Conservation (phyloP, 2,329 filamentous ascomycete species). For the Hymenoscyphus fructigenus region DNA sequence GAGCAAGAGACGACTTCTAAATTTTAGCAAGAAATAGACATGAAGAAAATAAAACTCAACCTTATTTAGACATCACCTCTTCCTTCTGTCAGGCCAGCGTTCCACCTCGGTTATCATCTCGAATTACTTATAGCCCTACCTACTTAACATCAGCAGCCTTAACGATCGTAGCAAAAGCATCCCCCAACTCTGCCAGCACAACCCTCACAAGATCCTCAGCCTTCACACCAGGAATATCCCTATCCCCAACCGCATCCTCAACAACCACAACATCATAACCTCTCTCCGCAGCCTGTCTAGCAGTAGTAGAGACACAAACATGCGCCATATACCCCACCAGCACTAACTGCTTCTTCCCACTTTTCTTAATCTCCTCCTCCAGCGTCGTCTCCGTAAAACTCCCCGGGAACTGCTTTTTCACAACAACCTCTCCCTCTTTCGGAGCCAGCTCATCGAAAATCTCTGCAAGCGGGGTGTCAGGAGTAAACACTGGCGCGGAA, state of each 20-base stretch:
- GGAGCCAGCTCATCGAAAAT: slow-evolving; percentile 61
- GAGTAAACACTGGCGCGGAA: slow-evolving; percentile 66
- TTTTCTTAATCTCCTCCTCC: slow-evolving; percentile 50
- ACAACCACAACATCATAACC: slow-evolving; percentile 64
- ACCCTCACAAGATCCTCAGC: slow-evolving; percentile 53
- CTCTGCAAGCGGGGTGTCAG: slow-evolving; percentile 56
- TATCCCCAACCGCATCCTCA: slow-evolving; percentile 62
- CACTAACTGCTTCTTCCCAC: slow-evolving; percentile 59
- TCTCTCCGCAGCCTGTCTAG: slow-evolving; percentile 56
- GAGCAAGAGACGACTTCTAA: too few relatives aligned
- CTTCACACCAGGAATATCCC: slow-evolving; percentile 59
- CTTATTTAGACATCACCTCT: too few relatives aligned
- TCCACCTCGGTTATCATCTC: too few relatives aligned
- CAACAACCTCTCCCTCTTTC: slow-evolving; percentile 51
- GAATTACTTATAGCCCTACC: background rate
- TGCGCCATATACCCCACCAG: slow-evolving; percentile 64
- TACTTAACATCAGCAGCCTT: slow-evolving; percentile 33
- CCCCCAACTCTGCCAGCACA: slow-evolving; percentile 57
- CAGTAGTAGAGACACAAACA: slow-evolving; percentile 63
- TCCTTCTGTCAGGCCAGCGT: too few relatives aligned
- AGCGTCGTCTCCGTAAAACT: slow-evolving; percentile 62
- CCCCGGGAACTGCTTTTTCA: slow-evolving; percentile 58
- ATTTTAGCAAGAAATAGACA: too few relatives aligned
- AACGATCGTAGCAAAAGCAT: slow-evolving; percentile 63
- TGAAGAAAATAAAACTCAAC: too few relatives aligned